Evolutionary conservation across 2,329 filamentous ascomycete species (phyloP).

Genomic region (Fusarium sp.): DNA sequence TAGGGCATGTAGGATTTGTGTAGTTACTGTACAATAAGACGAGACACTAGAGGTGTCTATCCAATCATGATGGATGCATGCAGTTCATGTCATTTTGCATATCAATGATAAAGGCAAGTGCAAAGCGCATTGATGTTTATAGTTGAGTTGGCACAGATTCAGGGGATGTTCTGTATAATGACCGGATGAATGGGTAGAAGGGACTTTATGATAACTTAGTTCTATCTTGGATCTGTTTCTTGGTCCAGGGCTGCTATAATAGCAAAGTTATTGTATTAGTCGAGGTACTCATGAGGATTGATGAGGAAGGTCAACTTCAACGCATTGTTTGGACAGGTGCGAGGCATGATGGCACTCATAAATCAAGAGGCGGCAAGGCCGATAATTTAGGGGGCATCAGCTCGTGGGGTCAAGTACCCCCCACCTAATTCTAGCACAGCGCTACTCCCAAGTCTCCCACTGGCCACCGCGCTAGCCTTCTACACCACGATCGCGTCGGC

Average conservation of each 20-base stretch:
- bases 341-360: background rate
- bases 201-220: background rate
- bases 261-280: too few species aligned
- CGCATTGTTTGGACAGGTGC: background rate
- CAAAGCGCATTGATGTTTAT: background rate
- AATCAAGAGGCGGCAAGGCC: background rate
- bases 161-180: too few species aligned
- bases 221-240: background rate
- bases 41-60: slow-evolving; percentile 14
- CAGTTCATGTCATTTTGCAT: background rate
- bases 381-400: background rate
- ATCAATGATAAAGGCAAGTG: background rate
- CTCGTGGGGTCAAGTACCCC: slow-evolving; percentile 13
- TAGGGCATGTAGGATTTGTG: slow-evolving; percentile 41
- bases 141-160: background rate
- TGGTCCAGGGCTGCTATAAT: background rate
- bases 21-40: slow-evolving; percentile 40
- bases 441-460: slow-evolving; percentile 12
- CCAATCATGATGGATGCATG: background rate
- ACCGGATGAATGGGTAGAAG: background rate
- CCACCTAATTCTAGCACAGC: slow-evolving; percentile 2
- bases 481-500: slow-evolving; percentile 32
- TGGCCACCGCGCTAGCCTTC: slow-evolving; percentile 1
- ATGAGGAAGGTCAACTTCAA: too few species aligned
- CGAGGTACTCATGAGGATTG: too few species aligned